These are phyloP conservation scores for Lecanicillium sp. DNA, from an alignment of 2,329 filamentous ascomycete genomes.

Conservation along the genomic window DNA sequence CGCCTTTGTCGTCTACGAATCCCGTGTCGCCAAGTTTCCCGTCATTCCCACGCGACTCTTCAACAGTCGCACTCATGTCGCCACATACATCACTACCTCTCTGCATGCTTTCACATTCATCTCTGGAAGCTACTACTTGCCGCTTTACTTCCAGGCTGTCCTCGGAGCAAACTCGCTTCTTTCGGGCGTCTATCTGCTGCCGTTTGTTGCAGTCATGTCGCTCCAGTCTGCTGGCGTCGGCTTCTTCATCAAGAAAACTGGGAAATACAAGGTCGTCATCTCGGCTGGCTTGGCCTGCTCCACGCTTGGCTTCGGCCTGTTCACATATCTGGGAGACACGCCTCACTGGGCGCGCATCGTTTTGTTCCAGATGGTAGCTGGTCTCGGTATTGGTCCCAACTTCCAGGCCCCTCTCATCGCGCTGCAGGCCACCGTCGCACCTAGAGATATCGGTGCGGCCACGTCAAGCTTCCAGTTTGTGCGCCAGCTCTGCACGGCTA, in stretches of 20 bases:
- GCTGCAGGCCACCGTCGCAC: conserved; percentile 56
- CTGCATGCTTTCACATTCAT: conserved; percentile 75
- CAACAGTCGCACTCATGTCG: conserved; percentile 56
- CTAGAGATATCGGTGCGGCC: conserved; percentile 60
- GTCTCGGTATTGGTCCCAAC: conserved; percentile 60
- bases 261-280: conserved; percentile 58
- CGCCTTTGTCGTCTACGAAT: conserved; percentile 68
- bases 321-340: conserved; percentile 54
- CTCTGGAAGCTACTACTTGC: conserved; percentile 71
- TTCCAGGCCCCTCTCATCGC: conserved; percentile 66
- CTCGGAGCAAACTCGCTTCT: conserved; percentile 62
- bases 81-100: conserved; percentile 61
- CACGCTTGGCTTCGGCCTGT: conserved; percentile 58
- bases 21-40: conserved; percentile 67
- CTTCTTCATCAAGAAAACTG: conserved; percentile 55
- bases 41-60: conserved; percentile 73
- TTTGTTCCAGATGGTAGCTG: conserved; percentile 57
- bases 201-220: conserved; percentile 62
- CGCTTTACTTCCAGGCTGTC: conserved; percentile 78
- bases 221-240: conserved; percentile 54
- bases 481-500: conserved; percentile 61
- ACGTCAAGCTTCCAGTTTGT: conserved; percentile 63
- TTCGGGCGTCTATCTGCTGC: conserved; percentile 69
- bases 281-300: conserved; percentile 52
- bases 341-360: conserved; percentile 51